Percentiles rank a stretch among this genome's conserved stretches.
Conservation (phyloP, 768 basidiomycete genomes). For the Boletus vermiculosoides region DNA sequence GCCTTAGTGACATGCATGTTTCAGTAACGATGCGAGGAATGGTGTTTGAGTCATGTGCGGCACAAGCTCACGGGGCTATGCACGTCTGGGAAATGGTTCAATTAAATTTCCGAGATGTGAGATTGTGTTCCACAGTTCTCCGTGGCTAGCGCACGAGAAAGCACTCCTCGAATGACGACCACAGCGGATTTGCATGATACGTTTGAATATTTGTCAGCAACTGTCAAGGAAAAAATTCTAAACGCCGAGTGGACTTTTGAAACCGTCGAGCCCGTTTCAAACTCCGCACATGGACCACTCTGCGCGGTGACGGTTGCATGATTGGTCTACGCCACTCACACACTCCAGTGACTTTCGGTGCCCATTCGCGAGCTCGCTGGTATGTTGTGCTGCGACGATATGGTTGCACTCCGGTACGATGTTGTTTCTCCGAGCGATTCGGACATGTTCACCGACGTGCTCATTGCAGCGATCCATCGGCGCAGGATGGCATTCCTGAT, state of each 20-base stretch:
- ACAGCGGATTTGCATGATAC: too few species aligned
- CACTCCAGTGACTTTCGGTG: too few species aligned
- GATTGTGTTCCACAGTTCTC: not conserved
- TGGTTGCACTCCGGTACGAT: not conserved
- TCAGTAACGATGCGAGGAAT: too few species aligned
- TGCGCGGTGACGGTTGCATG: too few species aligned
- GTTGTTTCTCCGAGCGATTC: not conserved
- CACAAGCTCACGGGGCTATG: not conserved
- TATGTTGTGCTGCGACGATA: too few species aligned
- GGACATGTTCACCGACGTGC: not conserved
- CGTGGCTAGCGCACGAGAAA: not conserved
- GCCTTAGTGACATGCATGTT: too few species aligned
- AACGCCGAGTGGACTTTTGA: not conserved
- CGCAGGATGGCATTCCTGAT: constrained; percentile 19
- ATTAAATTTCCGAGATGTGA: not conserved
- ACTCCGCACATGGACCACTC: not conserved
- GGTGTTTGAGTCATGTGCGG: too few species aligned
- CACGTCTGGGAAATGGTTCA: not conserved
- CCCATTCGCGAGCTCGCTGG: too few species aligned
- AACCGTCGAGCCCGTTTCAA: not conserved
- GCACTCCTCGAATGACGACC: too few species aligned
- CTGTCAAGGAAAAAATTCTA: too few species aligned
- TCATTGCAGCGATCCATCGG: constrained; percentile 14
- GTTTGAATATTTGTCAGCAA: too few species aligned
- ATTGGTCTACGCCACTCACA: too few species aligned